These are phyloP conservation scores for Ustilago tritici DNA, from an alignment of 1,284 basidiomycete species.

Conservation along the genomic window DNA sequence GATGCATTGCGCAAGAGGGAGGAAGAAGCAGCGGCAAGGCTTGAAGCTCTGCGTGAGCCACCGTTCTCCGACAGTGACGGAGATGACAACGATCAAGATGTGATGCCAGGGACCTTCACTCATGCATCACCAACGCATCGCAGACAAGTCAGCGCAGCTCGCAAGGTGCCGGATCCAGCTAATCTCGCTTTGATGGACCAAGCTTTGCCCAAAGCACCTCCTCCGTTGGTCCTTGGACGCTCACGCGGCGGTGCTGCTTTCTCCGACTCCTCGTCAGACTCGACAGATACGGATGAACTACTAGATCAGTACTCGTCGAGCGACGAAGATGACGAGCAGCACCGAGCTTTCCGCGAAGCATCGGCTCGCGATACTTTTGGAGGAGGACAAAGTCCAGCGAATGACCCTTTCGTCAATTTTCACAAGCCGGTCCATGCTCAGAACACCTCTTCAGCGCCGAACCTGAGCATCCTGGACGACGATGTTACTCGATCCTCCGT, in stretches of 20 bases:
- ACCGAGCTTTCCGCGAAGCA: conserved; percentile 33
- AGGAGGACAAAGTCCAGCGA: background rate
- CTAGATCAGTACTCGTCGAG: conserved; percentile 43
- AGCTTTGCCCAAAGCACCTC: conserved; percentile 47
- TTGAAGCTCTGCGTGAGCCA: conserved; percentile 27
- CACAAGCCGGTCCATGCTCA: conserved; percentile 34
- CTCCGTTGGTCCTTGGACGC: conserved; percentile 49
- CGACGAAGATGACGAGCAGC: conserved; percentile 44
- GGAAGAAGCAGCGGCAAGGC: conserved; percentile 38
- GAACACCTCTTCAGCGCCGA: conserved; percentile 32
- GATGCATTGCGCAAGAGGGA: conserved; percentile 49
- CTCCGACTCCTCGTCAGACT: conserved; percentile 51
- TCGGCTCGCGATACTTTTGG: background rate
- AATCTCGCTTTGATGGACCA: conserved; percentile 39
- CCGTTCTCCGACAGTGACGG: conserved; percentile 27
- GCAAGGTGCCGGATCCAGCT: conserved; percentile 34
- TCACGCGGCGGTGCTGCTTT: conserved; percentile 55
- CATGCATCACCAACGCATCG: background rate
- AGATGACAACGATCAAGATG: conserved; percentile 23
- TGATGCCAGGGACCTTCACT: conserved; percentile 38
- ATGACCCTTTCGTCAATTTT: conserved; percentile 21
- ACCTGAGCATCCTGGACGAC: conserved; percentile 9
- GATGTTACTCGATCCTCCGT: background rate
- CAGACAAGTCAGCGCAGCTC: conserved; percentile 3
- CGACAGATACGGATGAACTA: conserved; percentile 44